Evolutionary conservation across 352 stramenopile species (phyloP).

Genomic region (Globisporangium splendens): DNA sequence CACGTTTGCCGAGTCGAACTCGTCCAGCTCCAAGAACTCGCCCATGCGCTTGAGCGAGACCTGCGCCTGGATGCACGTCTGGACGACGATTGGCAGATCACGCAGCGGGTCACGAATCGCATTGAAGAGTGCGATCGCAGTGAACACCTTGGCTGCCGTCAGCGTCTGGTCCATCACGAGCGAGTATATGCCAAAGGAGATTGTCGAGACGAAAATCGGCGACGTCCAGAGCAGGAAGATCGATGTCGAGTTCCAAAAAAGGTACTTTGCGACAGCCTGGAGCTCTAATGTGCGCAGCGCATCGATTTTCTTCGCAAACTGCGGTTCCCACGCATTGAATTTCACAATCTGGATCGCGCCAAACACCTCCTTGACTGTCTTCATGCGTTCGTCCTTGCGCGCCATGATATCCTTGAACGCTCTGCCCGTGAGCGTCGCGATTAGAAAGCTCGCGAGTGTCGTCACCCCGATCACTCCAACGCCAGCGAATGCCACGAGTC

Average conservation of each 20-base stretch:
- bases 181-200: conserved; percentile 34
- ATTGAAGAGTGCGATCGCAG: conserved; percentile 41
- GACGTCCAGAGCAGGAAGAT: conserved; percentile 38
- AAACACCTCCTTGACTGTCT: conserved; percentile 89
- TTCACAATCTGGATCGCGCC: conserved; percentile 95
- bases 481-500: conserved; percentile 33
- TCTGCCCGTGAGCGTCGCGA: conserved; percentile 40
- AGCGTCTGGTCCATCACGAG: conserved; percentile 26
- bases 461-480: conserved; percentile 28
- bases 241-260: conserved; percentile 39
- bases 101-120: conserved; percentile 31
- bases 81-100: conserved; percentile 22
- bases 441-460: conserved; percentile 30
- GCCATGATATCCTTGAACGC: conserved; percentile 78
- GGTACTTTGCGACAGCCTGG: conserved; percentile 41
- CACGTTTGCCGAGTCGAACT: conserved; percentile 17
- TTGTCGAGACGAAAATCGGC: conserved; percentile 20
- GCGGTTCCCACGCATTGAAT: conserved; percentile 87
- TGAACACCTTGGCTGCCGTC: conserved; percentile 46
- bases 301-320: conserved; percentile 67
- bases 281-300: conserved; percentile 53
- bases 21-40: conserved; percentile 21
- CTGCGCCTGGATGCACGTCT: conserved; percentile 24
- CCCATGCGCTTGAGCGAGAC: conserved; percentile 30
- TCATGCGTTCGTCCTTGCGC: conserved; percentile 86